Percentiles rank a stretch among this genome's conserved stretches.
Conservation (phyloP, 1,284 basidiomycete species). For the Phylloporus gajari region DNA sequence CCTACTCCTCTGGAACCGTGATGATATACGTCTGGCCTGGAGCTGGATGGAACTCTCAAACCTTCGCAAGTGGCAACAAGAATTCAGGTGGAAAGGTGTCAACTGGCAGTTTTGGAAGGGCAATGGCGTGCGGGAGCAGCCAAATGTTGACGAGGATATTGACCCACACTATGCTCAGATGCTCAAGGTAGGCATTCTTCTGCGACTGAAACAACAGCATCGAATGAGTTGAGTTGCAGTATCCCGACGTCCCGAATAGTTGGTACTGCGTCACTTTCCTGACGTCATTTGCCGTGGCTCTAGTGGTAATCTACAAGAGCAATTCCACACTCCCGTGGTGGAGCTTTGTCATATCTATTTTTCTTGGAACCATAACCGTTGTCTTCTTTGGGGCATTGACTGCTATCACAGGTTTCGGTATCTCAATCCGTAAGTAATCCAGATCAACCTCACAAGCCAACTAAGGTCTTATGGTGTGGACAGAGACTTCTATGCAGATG, state of each 20-base stretch:
- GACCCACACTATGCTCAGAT: constrained; percentile 67
- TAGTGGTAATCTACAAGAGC: constrained; percentile 60
- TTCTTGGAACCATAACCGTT: constrained; percentile 54
- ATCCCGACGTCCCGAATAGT: constrained; percentile 58
- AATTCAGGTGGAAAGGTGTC: constrained; percentile 36
- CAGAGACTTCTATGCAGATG: constrained; percentile 60
- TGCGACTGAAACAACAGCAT: not conserved
- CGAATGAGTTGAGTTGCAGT: constrained; percentile 39
- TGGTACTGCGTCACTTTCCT: constrained; percentile 57
- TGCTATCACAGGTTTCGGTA: constrained; percentile 63
- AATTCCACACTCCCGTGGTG: constrained; percentile 65
- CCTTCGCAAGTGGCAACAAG: constrained; percentile 38
- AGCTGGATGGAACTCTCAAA: constrained; percentile 50
- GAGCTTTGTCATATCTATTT: constrained; percentile 54
- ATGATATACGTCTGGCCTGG: constrained; percentile 57
- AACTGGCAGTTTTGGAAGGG: constrained; percentile 59
- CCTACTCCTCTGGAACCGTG: constrained; percentile 60
- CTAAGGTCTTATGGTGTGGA: not conserved
- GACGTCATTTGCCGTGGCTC: constrained; percentile 51
- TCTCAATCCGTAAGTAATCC: constrained; percentile 55
- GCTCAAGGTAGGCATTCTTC: constrained; percentile 52
- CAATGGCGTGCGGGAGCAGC: constrained; percentile 49
- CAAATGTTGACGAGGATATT: constrained; percentile 42
- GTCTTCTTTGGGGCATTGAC: constrained; percentile 59
- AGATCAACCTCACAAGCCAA: not conserved